phyloP scores from a whole-genome alignment of 768 basidiomycete genomes.

The Mrakia frigida region DNA sequence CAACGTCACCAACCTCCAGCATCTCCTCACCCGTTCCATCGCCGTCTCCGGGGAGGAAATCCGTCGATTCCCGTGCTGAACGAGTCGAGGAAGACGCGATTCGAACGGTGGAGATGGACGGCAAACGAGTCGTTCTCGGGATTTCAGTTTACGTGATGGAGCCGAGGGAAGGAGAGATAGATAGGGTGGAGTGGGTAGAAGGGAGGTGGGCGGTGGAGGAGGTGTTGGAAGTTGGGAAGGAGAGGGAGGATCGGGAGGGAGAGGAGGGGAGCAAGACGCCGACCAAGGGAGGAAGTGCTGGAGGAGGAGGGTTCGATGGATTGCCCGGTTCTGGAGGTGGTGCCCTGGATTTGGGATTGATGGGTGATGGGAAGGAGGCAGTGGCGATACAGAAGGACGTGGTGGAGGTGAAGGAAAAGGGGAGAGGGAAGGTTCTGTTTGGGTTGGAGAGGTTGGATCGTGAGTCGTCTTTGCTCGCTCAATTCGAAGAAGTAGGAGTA shows the following conservation, averaged over 20 bases:
- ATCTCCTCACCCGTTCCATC: not conserved
- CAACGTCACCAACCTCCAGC: not conserved
- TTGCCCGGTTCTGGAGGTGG: not conserved
- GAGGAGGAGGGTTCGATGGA: not conserved
- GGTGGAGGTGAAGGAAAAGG: not conserved
- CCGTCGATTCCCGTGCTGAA: not conserved
- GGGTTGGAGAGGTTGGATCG: constrained; percentile 11
- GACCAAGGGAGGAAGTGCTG: not conserved
- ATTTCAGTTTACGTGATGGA: not conserved
- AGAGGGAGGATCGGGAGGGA: not conserved
- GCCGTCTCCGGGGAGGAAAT: not conserved
- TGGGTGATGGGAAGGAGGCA: not conserved
- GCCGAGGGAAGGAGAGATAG: not conserved
- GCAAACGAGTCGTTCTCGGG: constrained; percentile 10
- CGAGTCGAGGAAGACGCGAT: not conserved
- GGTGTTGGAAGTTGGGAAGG: too few species aligned
- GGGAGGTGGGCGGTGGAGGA: constrained; percentile 8
- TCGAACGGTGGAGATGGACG: not conserved
- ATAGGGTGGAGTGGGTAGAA: constrained; percentile 3
- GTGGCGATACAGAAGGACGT: not conserved
- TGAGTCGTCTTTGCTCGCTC: not conserved
- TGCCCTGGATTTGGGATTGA: not conserved
- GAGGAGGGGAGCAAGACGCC: not conserved
- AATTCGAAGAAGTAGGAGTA: too few species aligned
- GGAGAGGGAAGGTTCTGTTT: not conserved